Base-by-base conservation (phyloP, 345 rosid species). In the Acer campestre region DNA sequence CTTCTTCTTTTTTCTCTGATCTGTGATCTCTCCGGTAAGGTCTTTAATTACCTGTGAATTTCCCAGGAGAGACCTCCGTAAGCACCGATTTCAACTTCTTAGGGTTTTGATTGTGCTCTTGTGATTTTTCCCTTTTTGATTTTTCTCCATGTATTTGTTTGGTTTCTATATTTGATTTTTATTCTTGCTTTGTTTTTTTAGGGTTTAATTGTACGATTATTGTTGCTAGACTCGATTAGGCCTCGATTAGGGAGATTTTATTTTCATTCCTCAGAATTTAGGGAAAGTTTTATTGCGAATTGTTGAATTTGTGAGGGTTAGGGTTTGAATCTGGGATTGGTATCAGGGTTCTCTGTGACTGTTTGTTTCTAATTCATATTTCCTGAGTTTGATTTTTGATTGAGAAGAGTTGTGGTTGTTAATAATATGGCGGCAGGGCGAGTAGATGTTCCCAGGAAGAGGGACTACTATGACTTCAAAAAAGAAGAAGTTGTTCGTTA, bases 341-440 rank as follows among this genome's bases (percentile, higher is more conserved):
- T 42, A 42, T 65, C 77, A 27, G 44, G 70, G 53, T 9, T 71
- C 56, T 14, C 62, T 70, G 62, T 66, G 38, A 35, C 38, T 31
- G 40, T 46, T 77, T 66, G 53, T 72, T 31, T 66, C 71, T 42
- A 42, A 73, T 72, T 20, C 40, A 7, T 82, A 17, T 71, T 72
- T 46, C 29, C 53, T 68, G 62, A 17, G 38, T 82, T 69, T 70
- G 66, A 65, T 81, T 79, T 81, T 86, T 88, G 59, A 82, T 85
- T 84, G 79, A 77, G 82, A 72, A 82, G 90, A 75, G 82, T 83
- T 86, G 83, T 84, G 88, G 93, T 83, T 86, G 84, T 83, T 81
- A 88, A 80, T 73, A 75, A 88, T 78, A 92, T 92, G 97, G 94
- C 93, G 80, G 86, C 94, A 89, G 93, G 97, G 78, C 89, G 90